phyloP scores from a whole-genome alignment of 2,329 filamentous ascomycete genomes.

The Pseudogymnoascus sp. region DNA sequence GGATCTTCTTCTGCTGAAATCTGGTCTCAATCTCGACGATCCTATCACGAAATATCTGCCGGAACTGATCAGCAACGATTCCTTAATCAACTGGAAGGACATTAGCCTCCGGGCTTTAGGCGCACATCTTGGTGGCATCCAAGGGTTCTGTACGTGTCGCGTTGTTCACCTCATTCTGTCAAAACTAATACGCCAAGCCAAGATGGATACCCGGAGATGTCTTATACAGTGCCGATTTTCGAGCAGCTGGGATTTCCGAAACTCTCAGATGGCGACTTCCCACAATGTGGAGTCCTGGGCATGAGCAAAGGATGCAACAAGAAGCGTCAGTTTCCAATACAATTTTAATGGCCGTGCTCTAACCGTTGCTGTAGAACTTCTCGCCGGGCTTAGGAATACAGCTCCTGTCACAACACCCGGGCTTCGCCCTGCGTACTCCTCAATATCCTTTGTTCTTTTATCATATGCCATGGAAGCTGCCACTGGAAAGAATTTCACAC shows the following conservation, averaged over 20 bases:
- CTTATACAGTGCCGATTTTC: background rate
- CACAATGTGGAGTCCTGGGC: background rate
- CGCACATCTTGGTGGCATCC: background rate
- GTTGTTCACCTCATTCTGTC: background rate
- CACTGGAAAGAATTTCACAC: conserved; percentile 22
- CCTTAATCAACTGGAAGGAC: background rate
- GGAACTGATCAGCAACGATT: conserved; percentile 26
- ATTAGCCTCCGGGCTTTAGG: conserved; percentile 1
- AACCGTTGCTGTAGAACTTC: background rate
- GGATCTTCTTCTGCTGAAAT: conserved; percentile 31
- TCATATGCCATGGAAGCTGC: conserved; percentile 32
- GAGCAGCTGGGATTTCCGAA: background rate
- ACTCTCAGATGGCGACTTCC: background rate
- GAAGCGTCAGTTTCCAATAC: background rate
- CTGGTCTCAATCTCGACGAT: conserved; percentile 30
- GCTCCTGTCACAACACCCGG: background rate
- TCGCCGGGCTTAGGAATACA: background rate
- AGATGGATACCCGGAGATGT: conserved; percentile 2
- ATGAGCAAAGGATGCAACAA: background rate
- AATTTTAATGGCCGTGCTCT: background rate
- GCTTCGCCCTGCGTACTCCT: background rate
- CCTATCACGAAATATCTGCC: conserved; percentile 35
- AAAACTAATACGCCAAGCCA: background rate
- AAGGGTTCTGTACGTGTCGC: background rate
- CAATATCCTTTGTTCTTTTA: conserved; percentile 20